Evolutionary conservation across 768 basidiomycete genomes (phyloP).

Genomic region (Kockovaella imperatae): DNA sequence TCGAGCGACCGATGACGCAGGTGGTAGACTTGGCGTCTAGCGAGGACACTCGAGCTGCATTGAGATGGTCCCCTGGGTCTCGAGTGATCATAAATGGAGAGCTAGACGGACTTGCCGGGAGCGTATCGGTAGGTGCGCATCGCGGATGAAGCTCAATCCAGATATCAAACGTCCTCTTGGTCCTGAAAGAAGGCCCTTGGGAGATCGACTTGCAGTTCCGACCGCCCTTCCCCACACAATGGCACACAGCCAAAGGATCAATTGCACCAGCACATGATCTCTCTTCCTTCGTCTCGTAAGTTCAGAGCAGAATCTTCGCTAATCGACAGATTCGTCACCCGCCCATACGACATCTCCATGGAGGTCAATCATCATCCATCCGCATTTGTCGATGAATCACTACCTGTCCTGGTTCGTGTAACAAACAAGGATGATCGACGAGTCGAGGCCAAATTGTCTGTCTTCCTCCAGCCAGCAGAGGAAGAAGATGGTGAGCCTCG

Average conservation of each 20-base stretch:
- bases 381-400: slow-evolving; percentile 73
- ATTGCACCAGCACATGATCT: slow-evolving; percentile 8
- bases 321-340: slow-evolving; percentile 46
- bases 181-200: slow-evolving; percentile 59
- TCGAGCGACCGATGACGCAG: background rate
- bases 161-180: slow-evolving; percentile 13
- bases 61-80: background rate
- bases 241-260: slow-evolving; percentile 6
- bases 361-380: slow-evolving; percentile 57
- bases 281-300: slow-evolving; percentile 17
- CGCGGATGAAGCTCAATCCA: background rate
- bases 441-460: slow-evolving; percentile 62
- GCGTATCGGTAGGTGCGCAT: background rate
- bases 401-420: slow-evolving; percentile 63
- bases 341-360: slow-evolving; percentile 56
- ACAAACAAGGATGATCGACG: slow-evolving; percentile 64
- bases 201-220: slow-evolving; percentile 57
- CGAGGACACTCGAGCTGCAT: slow-evolving; percentile 8
- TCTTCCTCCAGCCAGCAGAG: slow-evolving; percentile 53
- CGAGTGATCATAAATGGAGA: background rate
- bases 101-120: background rate
- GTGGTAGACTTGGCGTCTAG: slow-evolving; percentile 47
- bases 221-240: slow-evolving; percentile 31
- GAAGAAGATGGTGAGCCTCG: slow-evolving; percentile 23
- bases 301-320: background rate